A percentile compares a stretch with the other conserved stretches of the same genome.
Evolutionary conservation across 2,329 filamentous ascomycete genomes (phyloP).

Genomic region (Ophiocordyceps camponoti-leonardi): DNA sequence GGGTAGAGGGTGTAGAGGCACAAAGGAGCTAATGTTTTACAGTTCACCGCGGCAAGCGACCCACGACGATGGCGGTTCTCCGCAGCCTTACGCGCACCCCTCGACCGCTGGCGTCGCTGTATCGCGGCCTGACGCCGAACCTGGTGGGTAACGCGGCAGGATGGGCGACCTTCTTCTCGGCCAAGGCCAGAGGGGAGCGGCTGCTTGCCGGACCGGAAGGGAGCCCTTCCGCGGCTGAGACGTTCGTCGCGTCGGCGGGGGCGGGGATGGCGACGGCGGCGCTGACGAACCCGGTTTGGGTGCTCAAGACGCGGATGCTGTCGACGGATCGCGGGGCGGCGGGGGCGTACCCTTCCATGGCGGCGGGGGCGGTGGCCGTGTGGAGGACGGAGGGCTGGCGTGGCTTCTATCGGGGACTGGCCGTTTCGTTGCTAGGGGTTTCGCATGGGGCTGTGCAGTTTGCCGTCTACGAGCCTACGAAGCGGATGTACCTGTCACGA

Average conservation of each 20-base stretch:
- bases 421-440: constrained; percentile 71
- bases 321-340: constrained; percentile 57
- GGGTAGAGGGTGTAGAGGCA: too few relatives aligned
- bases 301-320: constrained; percentile 94
- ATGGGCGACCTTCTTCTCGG: constrained; percentile 87
- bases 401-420: constrained; percentile 78
- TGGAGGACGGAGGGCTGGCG: constrained; percentile 51
- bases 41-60: constrained; percentile 8
- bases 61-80: constrained; percentile 34
- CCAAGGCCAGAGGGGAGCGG: constrained; percentile 40
- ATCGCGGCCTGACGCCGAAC: constrained; percentile 81
- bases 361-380: constrained; percentile 50
- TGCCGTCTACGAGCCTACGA: constrained; percentile 70
- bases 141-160: constrained; percentile 76
- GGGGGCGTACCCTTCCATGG: constrained; percentile 70
- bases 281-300: constrained; percentile 92
- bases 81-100: constrained; percentile 30
- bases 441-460: constrained; percentile 92
- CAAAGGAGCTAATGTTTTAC: too few relatives aligned
- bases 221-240: constrained; percentile 41
- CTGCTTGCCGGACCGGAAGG: constrained; percentile 16
- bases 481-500: constrained; percentile 35
- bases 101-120: constrained; percentile 51
- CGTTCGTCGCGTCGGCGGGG: constrained; percentile 60
- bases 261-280: constrained; percentile 59